Percentiles rank a stretch among this genome's conserved stretches.
phyloP scores from a whole-genome alignment of 1,284 basidiomycete species.

The Caloboletus inedulis region DNA sequence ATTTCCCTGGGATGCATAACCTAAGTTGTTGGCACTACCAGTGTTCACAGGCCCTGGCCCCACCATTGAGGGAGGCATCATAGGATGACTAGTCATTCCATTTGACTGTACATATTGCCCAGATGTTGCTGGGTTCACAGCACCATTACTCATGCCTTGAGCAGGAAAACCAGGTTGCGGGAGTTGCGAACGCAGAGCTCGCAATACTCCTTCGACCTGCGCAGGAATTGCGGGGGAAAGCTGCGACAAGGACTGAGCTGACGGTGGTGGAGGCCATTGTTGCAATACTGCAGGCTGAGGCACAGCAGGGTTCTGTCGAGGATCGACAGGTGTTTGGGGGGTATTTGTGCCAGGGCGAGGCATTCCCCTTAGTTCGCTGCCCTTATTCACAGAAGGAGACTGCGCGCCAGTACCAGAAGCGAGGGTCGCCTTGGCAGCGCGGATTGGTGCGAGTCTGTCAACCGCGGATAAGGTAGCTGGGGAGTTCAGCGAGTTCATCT shows the following conservation, averaged over 20 bases:
- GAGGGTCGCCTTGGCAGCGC: constrained; percentile 31
- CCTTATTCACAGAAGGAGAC: constrained; percentile 7
- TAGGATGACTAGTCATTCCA: not conserved
- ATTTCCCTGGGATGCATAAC: constrained; percentile 2
- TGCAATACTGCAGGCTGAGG: not conserved
- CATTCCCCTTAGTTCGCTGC: not conserved
- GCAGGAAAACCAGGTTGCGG: constrained; percentile 11
- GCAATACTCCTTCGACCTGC: constrained; percentile 18
- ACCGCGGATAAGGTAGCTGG: constrained; percentile 2
- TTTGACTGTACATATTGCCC: constrained; percentile 1
- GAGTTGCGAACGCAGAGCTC: constrained; percentile 16
- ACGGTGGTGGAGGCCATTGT: not conserved
- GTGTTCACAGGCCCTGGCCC: not conserved
- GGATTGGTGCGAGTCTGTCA: constrained; percentile 34
- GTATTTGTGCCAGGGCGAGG: not conserved
- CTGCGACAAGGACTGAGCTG: constrained; percentile 1
- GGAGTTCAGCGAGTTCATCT: constrained; percentile 13
- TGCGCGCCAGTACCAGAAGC: constrained; percentile 4
- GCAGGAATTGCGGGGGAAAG: not conserved
- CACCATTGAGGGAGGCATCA: not conserved
- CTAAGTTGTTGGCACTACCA: not conserved
- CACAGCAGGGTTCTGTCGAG: constrained; percentile 2
- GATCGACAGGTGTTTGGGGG: not conserved
- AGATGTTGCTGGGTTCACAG: not conserved
- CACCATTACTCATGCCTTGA: constrained; percentile 4